Evolutionary conservation across 2,329 filamentous ascomycete genomes (phyloP).

Genomic region (Cyphellophora attinorum): DNA sequence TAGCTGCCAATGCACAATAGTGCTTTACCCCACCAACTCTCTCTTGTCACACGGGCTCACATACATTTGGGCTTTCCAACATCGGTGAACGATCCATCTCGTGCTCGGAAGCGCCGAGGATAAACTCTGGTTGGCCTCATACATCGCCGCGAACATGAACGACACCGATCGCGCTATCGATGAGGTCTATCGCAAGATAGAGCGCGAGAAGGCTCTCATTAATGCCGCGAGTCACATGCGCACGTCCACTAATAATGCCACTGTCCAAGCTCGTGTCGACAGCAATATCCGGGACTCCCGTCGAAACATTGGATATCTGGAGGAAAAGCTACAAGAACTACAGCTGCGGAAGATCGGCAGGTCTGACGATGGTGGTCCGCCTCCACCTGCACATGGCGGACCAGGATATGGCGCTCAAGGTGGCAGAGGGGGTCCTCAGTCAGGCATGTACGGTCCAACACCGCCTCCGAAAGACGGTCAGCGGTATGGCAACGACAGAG

Average conservation of each 20-base stretch:
- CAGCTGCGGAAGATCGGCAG: constrained; percentile 68
- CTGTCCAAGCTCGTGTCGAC: constrained; percentile 81
- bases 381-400: constrained; percentile 37
- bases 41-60: too few species aligned
- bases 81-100: too few species aligned
- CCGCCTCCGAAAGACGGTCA: constrained; percentile 64
- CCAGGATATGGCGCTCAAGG: constrained; percentile 17
- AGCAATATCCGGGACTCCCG: constrained; percentile 88
- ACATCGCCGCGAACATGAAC: constrained; percentile 40
- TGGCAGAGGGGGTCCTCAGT: constrained; percentile 31
- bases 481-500: constrained; percentile 45
- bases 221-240: constrained; percentile 90
- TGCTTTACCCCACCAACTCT: too few species aligned
- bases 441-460: too few species aligned
- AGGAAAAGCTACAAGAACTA: constrained; percentile 81
- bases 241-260: constrained; percentile 87
- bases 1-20: too few species aligned
- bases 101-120: too few species aligned
- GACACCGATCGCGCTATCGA: constrained; percentile 56
- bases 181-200: constrained; percentile 92
- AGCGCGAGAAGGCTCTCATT: constrained; percentile 92
- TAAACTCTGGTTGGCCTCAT: too few species aligned
- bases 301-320: constrained; percentile 89
- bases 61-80: too few species aligned
- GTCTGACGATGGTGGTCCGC: constrained; percentile 25